phyloP scores from a whole-genome alignment of 305 asterid genomes.

The Vinca major region DNA sequence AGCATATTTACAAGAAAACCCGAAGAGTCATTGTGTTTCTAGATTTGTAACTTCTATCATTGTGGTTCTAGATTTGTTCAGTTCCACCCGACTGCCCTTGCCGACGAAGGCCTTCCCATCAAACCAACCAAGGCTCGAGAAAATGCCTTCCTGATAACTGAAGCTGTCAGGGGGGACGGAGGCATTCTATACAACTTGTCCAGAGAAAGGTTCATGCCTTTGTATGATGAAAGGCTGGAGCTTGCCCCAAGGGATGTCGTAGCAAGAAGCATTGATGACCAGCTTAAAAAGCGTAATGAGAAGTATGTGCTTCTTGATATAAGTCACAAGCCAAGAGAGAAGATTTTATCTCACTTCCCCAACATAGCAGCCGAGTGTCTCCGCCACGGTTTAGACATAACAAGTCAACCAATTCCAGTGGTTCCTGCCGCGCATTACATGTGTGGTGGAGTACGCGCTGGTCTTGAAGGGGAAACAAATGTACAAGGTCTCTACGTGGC shows the following conservation, averaged over 20 bases:
- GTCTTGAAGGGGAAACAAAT: constrained; percentile 88
- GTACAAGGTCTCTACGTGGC: constrained; percentile 80
- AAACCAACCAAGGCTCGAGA: constrained; percentile 60
- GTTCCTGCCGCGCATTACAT: constrained; percentile 98
- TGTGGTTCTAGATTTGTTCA: constrained; percentile 69
- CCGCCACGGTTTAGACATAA: constrained; percentile 72
- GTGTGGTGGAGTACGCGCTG: constrained; percentile 99
- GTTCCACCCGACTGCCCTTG: constrained; percentile 97
- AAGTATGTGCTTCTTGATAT: constrained; percentile 91
- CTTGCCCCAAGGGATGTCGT: constrained; percentile 98
- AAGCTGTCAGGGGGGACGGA: constrained; percentile 96
- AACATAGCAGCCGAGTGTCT: constrained; percentile 92
- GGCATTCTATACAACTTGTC: constrained; percentile 75
- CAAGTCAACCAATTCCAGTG: constrained; percentile 72
- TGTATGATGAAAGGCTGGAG: constrained; percentile 78
- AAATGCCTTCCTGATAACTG: constrained; percentile 84
- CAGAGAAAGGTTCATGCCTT: constrained; percentile 86
- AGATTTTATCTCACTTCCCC: constrained; percentile 81
- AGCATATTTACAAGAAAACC: background rate
- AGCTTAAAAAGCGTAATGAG: constrained; percentile 79
- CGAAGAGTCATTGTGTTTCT: background rate
- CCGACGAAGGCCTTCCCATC: constrained; percentile 88
- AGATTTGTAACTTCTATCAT: constrained; percentile 4
- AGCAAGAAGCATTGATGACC: constrained; percentile 92
- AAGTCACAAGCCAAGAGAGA: constrained; percentile 61